Evolutionary conservation across 306 rosid species (phyloP).

Genomic region (Parietaria judaica): DNA sequence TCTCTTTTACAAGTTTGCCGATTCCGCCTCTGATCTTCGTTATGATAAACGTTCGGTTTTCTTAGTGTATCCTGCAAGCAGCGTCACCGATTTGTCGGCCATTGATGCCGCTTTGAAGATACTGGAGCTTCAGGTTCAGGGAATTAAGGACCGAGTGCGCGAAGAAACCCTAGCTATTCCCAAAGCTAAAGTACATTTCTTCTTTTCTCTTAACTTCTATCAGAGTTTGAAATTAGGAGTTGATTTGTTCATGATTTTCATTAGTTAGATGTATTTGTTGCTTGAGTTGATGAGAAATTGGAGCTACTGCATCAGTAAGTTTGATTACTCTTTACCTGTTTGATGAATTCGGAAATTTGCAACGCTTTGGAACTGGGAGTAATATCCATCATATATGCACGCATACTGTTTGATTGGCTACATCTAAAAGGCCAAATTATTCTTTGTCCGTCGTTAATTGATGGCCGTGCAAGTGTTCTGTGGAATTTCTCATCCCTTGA

Average conservation of each 20-base stretch:
- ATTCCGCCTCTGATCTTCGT: background rate
- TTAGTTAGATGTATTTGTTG: background rate
- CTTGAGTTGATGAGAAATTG: no score
- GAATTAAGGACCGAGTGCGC: slow-evolving; percentile 66
- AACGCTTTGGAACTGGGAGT: no score
- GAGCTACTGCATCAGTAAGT: no score
- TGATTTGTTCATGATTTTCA: background rate
- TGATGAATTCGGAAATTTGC: no score
- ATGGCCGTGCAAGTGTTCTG: no score
- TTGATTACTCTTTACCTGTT: no score
- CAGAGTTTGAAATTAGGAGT: background rate
- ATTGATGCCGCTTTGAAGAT: slow-evolving; percentile 61
- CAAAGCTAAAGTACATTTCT: slow-evolving; percentile 53
- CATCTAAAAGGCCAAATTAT: no score
- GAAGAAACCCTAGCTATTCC: slow-evolving; percentile 81
- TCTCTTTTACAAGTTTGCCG: background rate
- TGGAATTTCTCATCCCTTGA: no score
- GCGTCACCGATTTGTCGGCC: slow-evolving; percentile 62
- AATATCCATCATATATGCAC: no score
- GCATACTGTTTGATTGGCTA: no score
- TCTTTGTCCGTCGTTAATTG: no score
- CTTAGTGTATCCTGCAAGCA: slow-evolving; percentile 73
- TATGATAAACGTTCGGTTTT: background rate
- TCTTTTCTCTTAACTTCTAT: background rate
- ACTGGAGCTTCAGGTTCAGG: slow-evolving; percentile 84